A percentile compares a stretch with the other conserved stretches of the same genome.
Conservation (phyloP, 192 early-diverging fungal species). For the Coemansia sp. region DNA sequence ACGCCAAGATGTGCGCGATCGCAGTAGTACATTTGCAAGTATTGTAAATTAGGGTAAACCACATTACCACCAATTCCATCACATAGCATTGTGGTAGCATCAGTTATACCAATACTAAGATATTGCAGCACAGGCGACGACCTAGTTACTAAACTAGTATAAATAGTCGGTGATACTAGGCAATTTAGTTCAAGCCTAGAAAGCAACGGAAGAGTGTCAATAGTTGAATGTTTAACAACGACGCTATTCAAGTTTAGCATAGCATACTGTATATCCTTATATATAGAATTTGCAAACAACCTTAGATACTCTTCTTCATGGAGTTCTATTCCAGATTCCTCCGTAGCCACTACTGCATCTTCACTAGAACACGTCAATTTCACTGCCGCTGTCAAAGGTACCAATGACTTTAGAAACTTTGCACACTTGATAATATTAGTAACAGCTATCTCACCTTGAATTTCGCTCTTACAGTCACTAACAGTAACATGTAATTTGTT, state of each 20-base stretch:
- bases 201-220: neutral
- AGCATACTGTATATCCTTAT: neutral
- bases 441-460: neutral
- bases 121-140: neutral
- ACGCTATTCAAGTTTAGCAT: neutral
- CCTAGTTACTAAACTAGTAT: neutral
- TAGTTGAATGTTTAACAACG: neutral
- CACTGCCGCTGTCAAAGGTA: neutral
- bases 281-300: neutral
- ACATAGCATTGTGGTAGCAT: neutral
- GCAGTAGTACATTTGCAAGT: neutral
- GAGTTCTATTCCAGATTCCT: neutral
- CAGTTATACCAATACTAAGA: neutral
- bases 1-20: neutral
- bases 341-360: neutral
- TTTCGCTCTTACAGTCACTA: neutral
- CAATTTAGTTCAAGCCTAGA: neutral
- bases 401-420: neutral
- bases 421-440: neutral
- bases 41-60: slow-evolving; percentile 9
- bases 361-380: neutral
- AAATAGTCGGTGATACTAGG: neutral
- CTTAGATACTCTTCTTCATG: neutral
- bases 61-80: neutral
- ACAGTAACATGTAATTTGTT: neutral